Evolutionary conservation across 31 red algal species (phyloP).

Genomic region (Odonthalia washingtoniensis): DNA sequence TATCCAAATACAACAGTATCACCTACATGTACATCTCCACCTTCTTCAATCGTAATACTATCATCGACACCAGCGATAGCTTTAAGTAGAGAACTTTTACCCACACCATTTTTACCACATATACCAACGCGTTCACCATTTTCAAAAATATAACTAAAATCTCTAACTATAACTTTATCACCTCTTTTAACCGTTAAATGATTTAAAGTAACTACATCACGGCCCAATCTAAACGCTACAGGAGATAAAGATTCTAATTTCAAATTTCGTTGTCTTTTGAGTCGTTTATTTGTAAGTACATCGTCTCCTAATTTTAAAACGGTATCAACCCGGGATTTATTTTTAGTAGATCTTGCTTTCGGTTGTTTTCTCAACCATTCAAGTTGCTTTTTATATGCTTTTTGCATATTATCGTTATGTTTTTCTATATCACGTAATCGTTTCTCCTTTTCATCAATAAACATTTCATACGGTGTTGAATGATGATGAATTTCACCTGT

Average conservation of each 20-base stretch:
- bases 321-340: conserved; percentile 72
- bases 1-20: conserved; percentile 91
- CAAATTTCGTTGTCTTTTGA: not conserved
- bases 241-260: not conserved
- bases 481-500: conserved; percentile 53
- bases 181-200: conserved; percentile 58
- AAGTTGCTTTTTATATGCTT: conserved; percentile 63
- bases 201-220: conserved; percentile 64
- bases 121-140: conserved; percentile 78
- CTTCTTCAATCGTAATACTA: conserved; percentile 78
- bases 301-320: conserved; percentile 65
- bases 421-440: conserved; percentile 50
- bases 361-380: conserved; percentile 90
- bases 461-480: conserved; percentile 66
- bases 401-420: conserved; percentile 31
- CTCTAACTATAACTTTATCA: conserved; percentile 55
- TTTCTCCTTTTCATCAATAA: conserved; percentile 64
- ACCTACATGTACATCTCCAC: conserved; percentile 76
- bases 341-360: conserved; percentile 78
- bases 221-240: conserved; percentile 58
- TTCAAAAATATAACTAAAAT: conserved; percentile 78
- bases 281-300: not conserved
- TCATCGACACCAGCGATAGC: conserved; percentile 51
- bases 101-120: conserved; percentile 81
- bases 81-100: conserved; percentile 71